Conservation (phyloP, 768 basidiomycete genomes). For the Pleurotus djamor region DNA sequence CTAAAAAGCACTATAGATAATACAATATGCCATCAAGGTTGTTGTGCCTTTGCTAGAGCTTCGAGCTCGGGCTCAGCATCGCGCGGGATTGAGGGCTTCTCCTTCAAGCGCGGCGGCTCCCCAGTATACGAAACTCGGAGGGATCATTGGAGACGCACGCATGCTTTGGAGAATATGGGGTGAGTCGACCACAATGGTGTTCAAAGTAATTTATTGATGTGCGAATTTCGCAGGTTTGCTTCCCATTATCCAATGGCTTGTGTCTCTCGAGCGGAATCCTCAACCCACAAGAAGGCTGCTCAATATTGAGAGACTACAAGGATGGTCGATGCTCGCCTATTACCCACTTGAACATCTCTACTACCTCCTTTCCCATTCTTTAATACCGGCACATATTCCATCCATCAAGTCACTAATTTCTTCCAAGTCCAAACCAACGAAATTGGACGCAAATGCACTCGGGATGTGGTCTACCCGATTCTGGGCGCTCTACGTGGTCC, state of each 20-base stretch:
- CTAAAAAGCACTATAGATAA: slow-evolving; percentile 40
- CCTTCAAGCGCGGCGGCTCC: slow-evolving; percentile 54
- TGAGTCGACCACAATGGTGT: slow-evolving; percentile 25
- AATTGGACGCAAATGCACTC: slow-evolving; percentile 44
- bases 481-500: slow-evolving; percentile 77
- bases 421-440: slow-evolving; percentile 36
- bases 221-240: slow-evolving; percentile 53
- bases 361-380: slow-evolving; percentile 58
- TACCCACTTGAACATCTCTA: slow-evolving; percentile 79
- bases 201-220: not conserved
- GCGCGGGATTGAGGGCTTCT: slow-evolving; percentile 53
- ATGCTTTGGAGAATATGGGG: slow-evolving; percentile 82
- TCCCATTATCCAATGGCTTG: slow-evolving; percentile 79
- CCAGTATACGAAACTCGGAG: slow-evolving; percentile 50
- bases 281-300: slow-evolving; percentile 69
- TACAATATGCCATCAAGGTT: slow-evolving; percentile 74
- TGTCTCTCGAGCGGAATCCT: slow-evolving; percentile 68
- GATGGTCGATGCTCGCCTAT: slow-evolving; percentile 75
- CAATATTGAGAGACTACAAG: slow-evolving; percentile 79
- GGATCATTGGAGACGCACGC: slow-evolving; percentile 63
- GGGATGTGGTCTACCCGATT: slow-evolving; percentile 75
- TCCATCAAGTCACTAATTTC: slow-evolving; percentile 41
- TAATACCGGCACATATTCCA: slow-evolving; percentile 57
- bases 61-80: slow-evolving; percentile 68
- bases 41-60: slow-evolving; percentile 62